Evolutionary conservation across 306 rosid genomes (phyloP).

Genomic region (Cicer bijugum): DNA sequence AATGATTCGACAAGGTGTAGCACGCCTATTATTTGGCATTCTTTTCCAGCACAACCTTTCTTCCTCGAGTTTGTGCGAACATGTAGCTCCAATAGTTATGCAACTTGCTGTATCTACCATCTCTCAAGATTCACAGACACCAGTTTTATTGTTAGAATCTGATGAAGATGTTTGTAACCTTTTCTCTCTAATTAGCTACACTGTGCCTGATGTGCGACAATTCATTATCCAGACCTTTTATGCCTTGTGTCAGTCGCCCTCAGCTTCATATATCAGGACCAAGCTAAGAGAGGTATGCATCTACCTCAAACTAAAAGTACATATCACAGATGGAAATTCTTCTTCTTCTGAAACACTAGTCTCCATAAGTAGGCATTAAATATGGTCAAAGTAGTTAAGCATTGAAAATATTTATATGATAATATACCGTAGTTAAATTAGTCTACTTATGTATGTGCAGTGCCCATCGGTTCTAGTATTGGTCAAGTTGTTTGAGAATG

Average conservation of each 20-base stretch:
- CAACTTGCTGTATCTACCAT: conserved; percentile 67
- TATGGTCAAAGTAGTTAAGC: conserved; percentile 11
- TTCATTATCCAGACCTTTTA: conserved; percentile 65
- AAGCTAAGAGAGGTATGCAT: conserved; percentile 67
- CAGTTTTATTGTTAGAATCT: conserved; percentile 63
- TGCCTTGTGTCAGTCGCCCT: conserved; percentile 69
- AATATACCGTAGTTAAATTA: conserved; percentile 22
- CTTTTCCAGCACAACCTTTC: conserved; percentile 56
- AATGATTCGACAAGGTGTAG: conserved; percentile 74
- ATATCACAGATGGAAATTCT: conserved; percentile 24
- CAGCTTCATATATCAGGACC: conserved; percentile 59
- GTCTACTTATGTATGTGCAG: conserved; percentile 53
- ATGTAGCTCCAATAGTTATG: conserved; percentile 63
- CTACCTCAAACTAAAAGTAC: conserved; percentile 26
- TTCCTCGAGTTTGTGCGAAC: conserved; percentile 56
- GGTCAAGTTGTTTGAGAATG: conserved; percentile 65
- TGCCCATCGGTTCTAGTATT: conserved; percentile 62
- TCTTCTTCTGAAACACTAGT: conserved; percentile 22
- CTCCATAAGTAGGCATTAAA: not conserved
- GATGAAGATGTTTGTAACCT: conserved; percentile 67
- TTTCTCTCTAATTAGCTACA: conserved; percentile 54
- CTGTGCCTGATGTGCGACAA: conserved; percentile 57
- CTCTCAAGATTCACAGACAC: conserved; percentile 56
- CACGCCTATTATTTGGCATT: conserved; percentile 60
- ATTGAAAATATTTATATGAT: conserved; percentile 15